Conservation (phyloP, 371 early-diverging fungal species). For the Apophysomyces ossiformis region DNA sequence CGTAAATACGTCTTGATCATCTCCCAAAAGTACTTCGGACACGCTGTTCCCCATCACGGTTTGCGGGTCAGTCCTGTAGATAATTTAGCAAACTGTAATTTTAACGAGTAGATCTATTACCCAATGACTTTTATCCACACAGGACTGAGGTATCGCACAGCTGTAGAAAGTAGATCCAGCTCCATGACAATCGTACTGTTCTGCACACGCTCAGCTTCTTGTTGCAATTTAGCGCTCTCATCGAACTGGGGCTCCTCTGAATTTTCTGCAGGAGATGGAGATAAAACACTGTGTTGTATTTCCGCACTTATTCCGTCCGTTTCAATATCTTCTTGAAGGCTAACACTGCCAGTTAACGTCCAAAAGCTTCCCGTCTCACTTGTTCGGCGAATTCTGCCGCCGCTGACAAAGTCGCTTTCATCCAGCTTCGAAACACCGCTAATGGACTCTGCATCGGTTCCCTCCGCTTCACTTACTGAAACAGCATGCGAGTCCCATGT, state of each 20-base stretch:
- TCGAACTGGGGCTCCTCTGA: background rate
- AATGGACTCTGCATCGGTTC: slow-evolving; percentile 30
- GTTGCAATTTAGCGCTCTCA: slow-evolving; percentile 33
- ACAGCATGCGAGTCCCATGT: slow-evolving; percentile 10
- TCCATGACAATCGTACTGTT: slow-evolving; percentile 68
- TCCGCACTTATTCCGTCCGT: background rate
- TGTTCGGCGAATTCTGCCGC: background rate
- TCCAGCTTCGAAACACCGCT: slow-evolving; percentile 30
- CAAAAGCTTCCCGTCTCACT: slow-evolving; percentile 12
- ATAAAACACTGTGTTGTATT: background rate
- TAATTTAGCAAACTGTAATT: background rate
- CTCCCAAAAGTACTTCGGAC: slow-evolving; percentile 44
- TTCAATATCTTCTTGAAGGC: slow-evolving; percentile 6
- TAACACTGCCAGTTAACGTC: background rate
- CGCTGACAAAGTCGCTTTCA: slow-evolving; percentile 22
- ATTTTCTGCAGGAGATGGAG: background rate
- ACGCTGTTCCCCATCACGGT: slow-evolving; percentile 53
- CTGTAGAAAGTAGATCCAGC: slow-evolving; percentile 48
- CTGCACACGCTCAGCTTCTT: slow-evolving; percentile 60
- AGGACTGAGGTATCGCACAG: slow-evolving; percentile 64
- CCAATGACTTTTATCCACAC: slow-evolving; percentile 65
- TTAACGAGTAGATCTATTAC: slow-evolving; percentile 33
- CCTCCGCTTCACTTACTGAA: slow-evolving; percentile 28
- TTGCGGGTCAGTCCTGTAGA: slow-evolving; percentile 53
- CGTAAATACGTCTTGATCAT: slow-evolving; percentile 66